A percentile compares a stretch with the other conserved stretches of the same genome.
phyloP scores from a whole-genome alignment of 169 alveolate species.

The Plasmodium reichenowi region DNA sequence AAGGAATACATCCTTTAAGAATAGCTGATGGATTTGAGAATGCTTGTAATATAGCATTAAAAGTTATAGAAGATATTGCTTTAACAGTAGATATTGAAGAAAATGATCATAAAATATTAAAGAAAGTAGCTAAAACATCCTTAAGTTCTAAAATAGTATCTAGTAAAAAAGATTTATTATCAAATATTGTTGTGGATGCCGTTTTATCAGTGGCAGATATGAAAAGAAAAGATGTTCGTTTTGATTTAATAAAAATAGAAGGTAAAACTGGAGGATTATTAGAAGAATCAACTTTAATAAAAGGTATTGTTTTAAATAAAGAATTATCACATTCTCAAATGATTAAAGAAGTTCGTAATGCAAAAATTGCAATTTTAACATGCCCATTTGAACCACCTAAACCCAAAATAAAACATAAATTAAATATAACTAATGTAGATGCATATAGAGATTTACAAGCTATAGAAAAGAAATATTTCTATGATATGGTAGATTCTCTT shows the following conservation, averaged over 20 bases:
- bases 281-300: constrained; percentile 95
- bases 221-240: constrained; percentile 98
- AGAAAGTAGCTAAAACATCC: constrained; percentile 96
- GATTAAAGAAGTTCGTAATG: constrained; percentile 95
- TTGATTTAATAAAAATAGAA: constrained; percentile 97
- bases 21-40: constrained; percentile 98
- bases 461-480: constrained; percentile 94
- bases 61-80: constrained; percentile 93
- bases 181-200: constrained; percentile 98
- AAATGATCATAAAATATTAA: constrained; percentile 82
- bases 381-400: constrained; percentile 99
- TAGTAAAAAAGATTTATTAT: constrained; percentile 92
- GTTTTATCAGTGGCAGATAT: constrained; percentile 97
- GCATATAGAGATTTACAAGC: constrained; percentile 95
- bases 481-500: constrained; percentile 95
- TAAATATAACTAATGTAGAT: constrained; percentile 96
- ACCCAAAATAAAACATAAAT: constrained; percentile 99
- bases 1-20: constrained; percentile 98
- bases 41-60: constrained; percentile 96
- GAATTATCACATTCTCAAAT: constrained; percentile 99
- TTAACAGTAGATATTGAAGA: constrained; percentile 85
- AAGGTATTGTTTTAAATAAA: constrained; percentile 98
- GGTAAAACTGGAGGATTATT: constrained; percentile 98
- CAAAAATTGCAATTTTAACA: constrained; percentile 97
- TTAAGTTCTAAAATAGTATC: constrained; percentile 98